Evolutionary conservation across 176 grass and related monocot genomes (phyloP).

Genomic region (Areca catechu): DNA sequence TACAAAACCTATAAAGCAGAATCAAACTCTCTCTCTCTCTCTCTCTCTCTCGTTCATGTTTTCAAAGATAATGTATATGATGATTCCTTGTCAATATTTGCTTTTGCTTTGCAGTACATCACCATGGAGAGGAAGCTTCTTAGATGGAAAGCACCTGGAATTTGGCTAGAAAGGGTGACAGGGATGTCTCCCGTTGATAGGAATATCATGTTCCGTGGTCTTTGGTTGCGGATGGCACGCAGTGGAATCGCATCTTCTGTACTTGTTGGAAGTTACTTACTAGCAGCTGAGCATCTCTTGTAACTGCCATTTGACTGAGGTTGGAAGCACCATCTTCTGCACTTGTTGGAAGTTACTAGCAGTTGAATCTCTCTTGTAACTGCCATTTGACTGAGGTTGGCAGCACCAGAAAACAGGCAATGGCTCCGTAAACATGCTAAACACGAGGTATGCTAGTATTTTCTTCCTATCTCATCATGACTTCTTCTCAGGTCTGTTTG

Average conservation of each 20-base stretch:
- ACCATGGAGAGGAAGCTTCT: constrained; percentile 81
- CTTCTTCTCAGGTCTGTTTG: no score
- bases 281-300: constrained; percentile 46
- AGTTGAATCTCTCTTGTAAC: constrained; percentile 48
- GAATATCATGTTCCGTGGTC: constrained; percentile 56
- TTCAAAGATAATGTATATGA: background rate
- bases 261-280: constrained; percentile 67
- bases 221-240: constrained; percentile 45
- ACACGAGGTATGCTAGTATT: no score
- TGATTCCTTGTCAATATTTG: no score
- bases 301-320: constrained; percentile 9
- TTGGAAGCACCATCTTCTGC: constrained; percentile 38
- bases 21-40: no score
- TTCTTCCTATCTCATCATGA: no score
- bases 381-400: no score
- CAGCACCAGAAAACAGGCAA: no score
- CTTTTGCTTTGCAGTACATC: constrained; percentile 43
- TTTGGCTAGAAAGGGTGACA: constrained; percentile 74
- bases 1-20: no score
- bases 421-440: no score
- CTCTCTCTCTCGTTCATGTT: background rate
- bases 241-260: constrained; percentile 68
- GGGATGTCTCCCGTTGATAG: constrained; percentile 62
- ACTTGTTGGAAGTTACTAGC: constrained; percentile 65
- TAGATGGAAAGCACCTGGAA: constrained; percentile 60